A percentile compares a stretch with the other conserved stretches of the same genome.
These are phyloP conservation scores for Zygnema cylindricum DNA, from an alignment of 139 green algal genomes.

Conservation along the genomic window DNA sequence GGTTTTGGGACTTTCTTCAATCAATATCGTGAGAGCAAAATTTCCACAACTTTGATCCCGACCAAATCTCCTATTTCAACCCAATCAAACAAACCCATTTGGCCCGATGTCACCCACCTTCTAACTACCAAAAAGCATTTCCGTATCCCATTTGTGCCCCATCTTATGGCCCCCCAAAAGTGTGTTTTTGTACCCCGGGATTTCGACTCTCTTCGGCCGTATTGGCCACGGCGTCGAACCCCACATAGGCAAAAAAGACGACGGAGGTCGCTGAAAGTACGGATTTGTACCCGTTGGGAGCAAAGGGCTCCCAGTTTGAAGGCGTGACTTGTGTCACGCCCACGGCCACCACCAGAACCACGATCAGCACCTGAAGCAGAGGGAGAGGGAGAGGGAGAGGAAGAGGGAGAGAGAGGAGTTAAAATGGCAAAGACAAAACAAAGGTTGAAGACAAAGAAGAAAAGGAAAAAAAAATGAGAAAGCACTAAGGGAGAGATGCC, in stretches of 20 bases:
- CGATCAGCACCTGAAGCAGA: conserved; percentile 56
- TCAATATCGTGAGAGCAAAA: too few species aligned
- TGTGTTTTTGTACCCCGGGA: conserved; percentile 41
- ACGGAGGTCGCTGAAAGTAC: conserved; percentile 70
- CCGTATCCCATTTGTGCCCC: background rate
- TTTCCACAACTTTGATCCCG: too few species aligned
- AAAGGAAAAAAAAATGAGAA: too few species aligned
- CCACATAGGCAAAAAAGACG: conserved; percentile 67
- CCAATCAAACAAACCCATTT: background rate
- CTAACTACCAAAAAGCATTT: background rate
- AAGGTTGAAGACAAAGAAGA: too few species aligned
- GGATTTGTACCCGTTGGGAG: conserved; percentile 63
- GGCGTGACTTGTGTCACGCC: conserved; percentile 58
- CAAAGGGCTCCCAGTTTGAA: conserved; percentile 71
- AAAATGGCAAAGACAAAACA: too few species aligned
- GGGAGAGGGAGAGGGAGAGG: too few species aligned
- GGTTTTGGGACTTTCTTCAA: too few species aligned
- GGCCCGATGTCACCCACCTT: background rate
- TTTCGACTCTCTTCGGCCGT: conserved; percentile 75
- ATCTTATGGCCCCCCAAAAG: background rate
- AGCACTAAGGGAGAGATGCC: too few species aligned
- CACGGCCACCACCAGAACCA: conserved; percentile 62
- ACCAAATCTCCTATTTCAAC: conserved; percentile 6
- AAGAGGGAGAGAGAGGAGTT: too few species aligned
- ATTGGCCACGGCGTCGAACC: conserved; percentile 73